Evolutionary conservation across 495 filamentous ascomycete genomes (phyloP), one percentile per base, ranked within the genome.

Genomic region (Schizothecium vesticola): DNA sequence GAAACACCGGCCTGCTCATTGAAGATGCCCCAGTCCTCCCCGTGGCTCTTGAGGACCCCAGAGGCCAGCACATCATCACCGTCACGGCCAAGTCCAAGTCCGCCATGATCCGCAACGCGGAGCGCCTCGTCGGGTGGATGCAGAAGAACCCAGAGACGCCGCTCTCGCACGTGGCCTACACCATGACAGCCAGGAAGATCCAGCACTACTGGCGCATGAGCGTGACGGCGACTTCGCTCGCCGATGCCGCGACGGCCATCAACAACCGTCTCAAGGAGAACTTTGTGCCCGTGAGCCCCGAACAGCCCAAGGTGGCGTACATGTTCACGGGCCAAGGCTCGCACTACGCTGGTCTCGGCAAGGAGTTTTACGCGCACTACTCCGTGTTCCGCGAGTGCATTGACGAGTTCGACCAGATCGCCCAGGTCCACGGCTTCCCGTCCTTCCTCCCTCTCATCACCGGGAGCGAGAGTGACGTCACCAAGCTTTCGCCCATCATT

Each of bases 151-250:
- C 83, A 25, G 79, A 83, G 0, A 82, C 83, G 3, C 78, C 83
- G 0, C 73, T 92, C 9, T 75, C 82, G 1, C 79, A 85, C 62
- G 77, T 95, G 6, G 88, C 92, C 6, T 96, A 96, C 77, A 92
- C 91, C 6, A 92, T 90, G 1, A 95, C 92, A 11, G 92, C 92
- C 59, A 86, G 92, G 68, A 89, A 89, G n/a, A 87, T 91, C n/a
- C 92, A 94, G 69, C 89, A 94, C 74, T 86, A 87, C 61, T 90
- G 89, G 82, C 87, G 92, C 60, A 84, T 90, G 66, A 85, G 85
- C 56, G 84, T 91, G 22, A 77, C 81, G 10, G 89, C 82, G 1
- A 79, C 81, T n/a, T 82, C 84, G 61, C 69, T 88, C 19, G 62
- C 67, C 11, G 79, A 83, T 55, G 77, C 83, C 12, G 74, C 79